Evolutionary conservation across 495 filamentous ascomycete genomes (phyloP), one percentile per base, ranked within the genome.

Genomic region (Xylaria venustula): DNA sequence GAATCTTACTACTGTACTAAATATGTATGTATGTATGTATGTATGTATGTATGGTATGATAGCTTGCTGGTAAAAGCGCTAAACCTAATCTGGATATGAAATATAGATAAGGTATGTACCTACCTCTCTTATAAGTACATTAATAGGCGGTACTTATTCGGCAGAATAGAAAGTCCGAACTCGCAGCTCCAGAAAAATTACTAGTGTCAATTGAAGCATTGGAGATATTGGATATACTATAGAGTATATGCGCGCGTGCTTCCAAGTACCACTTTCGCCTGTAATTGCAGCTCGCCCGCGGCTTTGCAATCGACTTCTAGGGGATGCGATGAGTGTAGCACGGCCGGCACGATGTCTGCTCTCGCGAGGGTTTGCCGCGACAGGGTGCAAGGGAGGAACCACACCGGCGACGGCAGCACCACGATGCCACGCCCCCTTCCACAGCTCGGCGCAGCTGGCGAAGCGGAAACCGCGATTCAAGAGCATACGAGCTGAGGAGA

Each of bases 381-480:
- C 58, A 20, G 49, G 37, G 25, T 53, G 48, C 40, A 60, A 46
- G 58, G 34, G 48, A 0, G 48, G 47, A 51, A 3, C 28, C 8
- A 32, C 25, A 55, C 14, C 26, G 23, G 49, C 64, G 28, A 62
- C 66, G 47, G 60, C 68, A 55, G 51, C 62, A 28, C 59, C 65
- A 41, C 56, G 67, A 73, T 77, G 71, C 46, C 71, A 64, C 65
- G 58, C 64, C 36, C 58, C 69, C 34, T 79, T 81, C 64, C 78
- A 80, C 68, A 78, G 63, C 68, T 81, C 79, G 50, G 64, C 73
- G 34, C 69, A 71, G 62, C 72, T 78, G 23, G 67, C 67, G 51
- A 72, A 72, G 64, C 71, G 72, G 62, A 68, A 70, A 61, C 65
- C 79, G 22, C 69, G 76, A 22, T 81, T 80, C 54, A 70, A 70